Evolutionary conservation across 2,329 filamentous ascomycete genomes (phyloP), one percentile per base, ranked within the genome.

Genomic region (Pestalotiopsis sp.): DNA sequence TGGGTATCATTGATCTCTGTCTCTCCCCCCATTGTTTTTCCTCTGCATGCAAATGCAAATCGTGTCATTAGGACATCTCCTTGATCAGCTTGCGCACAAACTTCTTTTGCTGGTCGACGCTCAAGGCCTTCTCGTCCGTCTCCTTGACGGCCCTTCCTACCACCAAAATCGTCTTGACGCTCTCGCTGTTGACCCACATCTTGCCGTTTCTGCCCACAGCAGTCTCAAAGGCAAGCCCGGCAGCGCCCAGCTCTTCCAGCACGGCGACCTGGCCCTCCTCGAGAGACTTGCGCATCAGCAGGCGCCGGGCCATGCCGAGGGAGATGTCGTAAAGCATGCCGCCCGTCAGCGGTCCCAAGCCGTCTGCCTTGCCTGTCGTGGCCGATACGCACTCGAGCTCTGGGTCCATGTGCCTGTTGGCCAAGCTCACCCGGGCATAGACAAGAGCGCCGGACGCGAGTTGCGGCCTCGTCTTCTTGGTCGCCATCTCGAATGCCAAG

Each of bases 151-250:
- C 93, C 73, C 89, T 89, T 1, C 95, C 95, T 68, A 98, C 92
- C 0, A 90, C 87, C 70, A 97, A 83, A 7, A 94, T 91, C 39
- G 90, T 90, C 81, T 88, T 92, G 49, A 91, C 82, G 70, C 85
- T 92, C 36, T 92, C 92, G 73, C 92, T 94, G 76, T 95, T 91
- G 14, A 98, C 92, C 94, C 96, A 98, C 25, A 98, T 88, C 79
- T 90, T 91, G 56, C 96, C 96, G 80, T 99, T 99, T 76, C 94
- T 89, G 20, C 96, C 96, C 9, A 97, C 93, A 0, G 95, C 95
- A 69, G 97, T 93, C 84, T 99, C 96, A 79, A 98, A 99, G 23
- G 92, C 90, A 14, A 97, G 81, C 66, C 93, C 95, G 68, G 91
- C 90, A 3, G 77, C 80, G 3, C 91, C 95, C 14, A 98, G 82